phyloP scores from a whole-genome alignment of 2,329 filamentous ascomycete genomes.

The Colletotrichum sp. region DNA sequence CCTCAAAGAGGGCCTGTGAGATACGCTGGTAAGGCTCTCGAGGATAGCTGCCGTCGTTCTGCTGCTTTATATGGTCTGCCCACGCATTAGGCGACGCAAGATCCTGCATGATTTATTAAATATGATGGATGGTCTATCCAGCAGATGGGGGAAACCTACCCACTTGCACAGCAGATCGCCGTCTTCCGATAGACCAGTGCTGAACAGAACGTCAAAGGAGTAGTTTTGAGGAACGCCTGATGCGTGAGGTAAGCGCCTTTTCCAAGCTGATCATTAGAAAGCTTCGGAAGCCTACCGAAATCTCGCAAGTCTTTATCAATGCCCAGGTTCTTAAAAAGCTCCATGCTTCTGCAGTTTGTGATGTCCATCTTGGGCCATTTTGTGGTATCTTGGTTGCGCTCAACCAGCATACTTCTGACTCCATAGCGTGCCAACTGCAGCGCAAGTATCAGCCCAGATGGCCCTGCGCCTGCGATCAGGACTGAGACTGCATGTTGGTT shows the following conservation, averaged over 20 bases:
- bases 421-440: slow-evolving; percentile 57
- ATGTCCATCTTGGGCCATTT: background rate
- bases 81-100: background rate
- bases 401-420: slow-evolving; percentile 36
- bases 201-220: background rate
- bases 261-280: background rate
- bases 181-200: background rate
- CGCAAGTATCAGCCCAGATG: slow-evolving; percentile 51
- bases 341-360: background rate
- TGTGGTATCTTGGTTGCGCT: background rate
- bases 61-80: background rate
- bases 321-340: background rate
- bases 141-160: background rate
- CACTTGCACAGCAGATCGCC: background rate
- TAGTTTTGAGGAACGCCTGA: background rate
- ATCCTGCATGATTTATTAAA: background rate
- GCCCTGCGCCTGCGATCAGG: slow-evolving; percentile 55
- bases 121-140: background rate
- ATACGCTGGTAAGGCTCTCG: background rate
- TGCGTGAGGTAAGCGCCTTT: background rate
- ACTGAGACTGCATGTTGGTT: background rate
- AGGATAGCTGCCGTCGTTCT: background rate
- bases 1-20: background rate
- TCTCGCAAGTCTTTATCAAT: background rate
- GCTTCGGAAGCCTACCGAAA: background rate